These are phyloP conservation scores for Phalaenopsis aphrodite DNA, from an alignment of 106 monocot genomes.

Conservation along the genomic window DNA sequence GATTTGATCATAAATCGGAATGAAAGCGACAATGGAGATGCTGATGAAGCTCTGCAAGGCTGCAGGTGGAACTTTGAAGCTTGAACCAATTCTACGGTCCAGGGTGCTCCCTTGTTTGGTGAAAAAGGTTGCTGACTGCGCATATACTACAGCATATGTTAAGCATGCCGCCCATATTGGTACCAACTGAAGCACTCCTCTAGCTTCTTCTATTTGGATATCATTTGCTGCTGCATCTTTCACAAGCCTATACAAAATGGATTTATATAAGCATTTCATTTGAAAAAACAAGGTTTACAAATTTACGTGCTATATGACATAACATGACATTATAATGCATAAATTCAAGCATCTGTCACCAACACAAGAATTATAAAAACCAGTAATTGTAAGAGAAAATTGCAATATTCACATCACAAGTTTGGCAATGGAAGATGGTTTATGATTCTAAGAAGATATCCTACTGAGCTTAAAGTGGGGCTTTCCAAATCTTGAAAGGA, in stretches of 20 bases:
- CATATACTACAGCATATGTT: slow-evolving; percentile 33
- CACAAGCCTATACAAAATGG: slow-evolving; percentile 3
- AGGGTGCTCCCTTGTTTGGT: slow-evolving; percentile 47
- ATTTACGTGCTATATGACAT: too few species aligned
- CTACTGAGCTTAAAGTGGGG: too few species aligned
- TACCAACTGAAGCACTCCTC: slow-evolving; percentile 21
- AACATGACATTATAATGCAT: too few species aligned
- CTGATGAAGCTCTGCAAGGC: slow-evolving; percentile 38
- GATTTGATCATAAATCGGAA: slow-evolving; percentile 39
- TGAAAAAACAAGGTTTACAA: too few species aligned
- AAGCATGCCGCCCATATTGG: slow-evolving; percentile 37
- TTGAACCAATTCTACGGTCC: slow-evolving; percentile 32
- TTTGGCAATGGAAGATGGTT: too few species aligned
- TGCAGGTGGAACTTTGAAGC: slow-evolving; percentile 29
- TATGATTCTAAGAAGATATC: too few species aligned
- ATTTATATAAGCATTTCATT: too few species aligned
- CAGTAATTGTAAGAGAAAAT: too few species aligned
- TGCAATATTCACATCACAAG: too few species aligned
- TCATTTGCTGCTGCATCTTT: neutral
- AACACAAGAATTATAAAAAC: too few species aligned
- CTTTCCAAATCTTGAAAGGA: too few species aligned
- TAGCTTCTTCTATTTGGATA: slow-evolving; percentile 14
- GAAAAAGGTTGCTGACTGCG: slow-evolving; percentile 44
- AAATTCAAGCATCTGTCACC: too few species aligned
- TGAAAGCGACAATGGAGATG: slow-evolving; percentile 21